A percentile compares a stretch with the other conserved stretches of the same genome.
These are phyloP conservation scores for Aspergillus bombycis DNA, from an alignment of 2,329 filamentous ascomycete genomes.

Conservation along the genomic window DNA sequence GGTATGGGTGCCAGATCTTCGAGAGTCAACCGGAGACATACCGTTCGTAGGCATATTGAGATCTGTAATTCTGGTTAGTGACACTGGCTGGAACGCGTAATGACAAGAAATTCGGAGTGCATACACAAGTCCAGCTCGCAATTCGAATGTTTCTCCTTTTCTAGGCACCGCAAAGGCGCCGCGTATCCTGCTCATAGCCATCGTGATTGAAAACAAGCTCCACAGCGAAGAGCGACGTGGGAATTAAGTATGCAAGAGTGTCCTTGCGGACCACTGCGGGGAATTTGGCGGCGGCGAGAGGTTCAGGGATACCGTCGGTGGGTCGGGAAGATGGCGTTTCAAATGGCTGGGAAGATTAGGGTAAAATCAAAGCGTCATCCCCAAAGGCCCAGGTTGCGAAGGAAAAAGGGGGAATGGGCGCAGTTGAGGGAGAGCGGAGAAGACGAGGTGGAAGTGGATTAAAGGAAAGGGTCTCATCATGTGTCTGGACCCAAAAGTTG, in stretches of 20 bases:
- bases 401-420: not conserved
- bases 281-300: slow-evolving; percentile 27
- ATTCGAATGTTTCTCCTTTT: slow-evolving; percentile 97
- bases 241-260: slow-evolving; percentile 16
- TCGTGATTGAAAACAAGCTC: slow-evolving; percentile 49
- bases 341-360: not conserved
- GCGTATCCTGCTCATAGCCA: slow-evolving; percentile 96
- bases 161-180: slow-evolving; percentile 89
- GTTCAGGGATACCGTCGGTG: slow-evolving; percentile 29
- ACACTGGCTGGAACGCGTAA: slow-evolving; percentile 25
- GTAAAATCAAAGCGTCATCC: slow-evolving; percentile 2
- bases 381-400: not conserved
- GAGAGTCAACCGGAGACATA: slow-evolving; percentile 33
- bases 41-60: slow-evolving; percentile 98
- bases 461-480: slow-evolving; percentile 19
- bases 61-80: slow-evolving; percentile 57
- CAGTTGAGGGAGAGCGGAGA: slow-evolving; percentile 6
- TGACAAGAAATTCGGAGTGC: slow-evolving; percentile 21
- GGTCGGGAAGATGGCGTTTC: not conserved
- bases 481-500: slow-evolving; percentile 33
- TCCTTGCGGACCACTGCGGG: slow-evolving; percentile 34
- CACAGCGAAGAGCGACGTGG: slow-evolving; percentile 25
- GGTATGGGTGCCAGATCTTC: not conserved
- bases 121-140: slow-evolving; percentile 85
- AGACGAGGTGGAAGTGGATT: slow-evolving; percentile 13